Evolutionary conservation across 2,329 filamentous ascomycete species (phyloP).

Genomic region (Fusarium sororula): DNA sequence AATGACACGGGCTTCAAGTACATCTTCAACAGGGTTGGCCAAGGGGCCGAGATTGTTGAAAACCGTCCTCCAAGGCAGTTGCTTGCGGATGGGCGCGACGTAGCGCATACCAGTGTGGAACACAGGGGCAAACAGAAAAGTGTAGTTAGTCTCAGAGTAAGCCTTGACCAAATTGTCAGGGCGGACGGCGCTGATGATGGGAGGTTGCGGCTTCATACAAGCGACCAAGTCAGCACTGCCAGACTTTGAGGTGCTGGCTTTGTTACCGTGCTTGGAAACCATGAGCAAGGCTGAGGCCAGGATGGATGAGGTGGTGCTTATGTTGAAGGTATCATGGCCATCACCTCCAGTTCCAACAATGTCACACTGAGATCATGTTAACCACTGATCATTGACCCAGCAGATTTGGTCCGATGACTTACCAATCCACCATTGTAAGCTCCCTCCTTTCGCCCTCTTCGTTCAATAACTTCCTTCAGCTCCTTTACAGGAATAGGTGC

Average conservation of each 20-base stretch:
- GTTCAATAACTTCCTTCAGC: slow-evolving; percentile 69
- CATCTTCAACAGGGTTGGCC: slow-evolving; percentile 85
- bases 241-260: slow-evolving; percentile 92
- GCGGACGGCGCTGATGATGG: slow-evolving; percentile 77
- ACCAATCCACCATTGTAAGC: slow-evolving; percentile 85
- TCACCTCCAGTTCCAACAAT: slow-evolving; percentile 98
- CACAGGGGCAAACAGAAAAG: slow-evolving; percentile 93
- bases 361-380: slow-evolving; percentile 67
- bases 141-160: slow-evolving; percentile 86
- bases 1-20: slow-evolving; percentile 89
- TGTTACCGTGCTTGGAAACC: slow-evolving; percentile 95
- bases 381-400: background rate
- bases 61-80: slow-evolving; percentile 93
- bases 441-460: slow-evolving; percentile 72
- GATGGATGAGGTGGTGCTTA: slow-evolving; percentile 94
- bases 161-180: slow-evolving; percentile 76
- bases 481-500: slow-evolving; percentile 72
- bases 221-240: slow-evolving; percentile 92
- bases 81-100: slow-evolving; percentile 84
- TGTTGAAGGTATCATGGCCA: slow-evolving; percentile 97
- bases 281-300: slow-evolving; percentile 86
- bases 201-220: slow-evolving; percentile 75
- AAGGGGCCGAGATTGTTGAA: slow-evolving; percentile 97
- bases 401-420: slow-evolving; percentile 46
- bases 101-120: slow-evolving; percentile 96